Base-by-base conservation (phyloP, 352 stramenopile genomes). In the Albugo laibachii region DNA sequence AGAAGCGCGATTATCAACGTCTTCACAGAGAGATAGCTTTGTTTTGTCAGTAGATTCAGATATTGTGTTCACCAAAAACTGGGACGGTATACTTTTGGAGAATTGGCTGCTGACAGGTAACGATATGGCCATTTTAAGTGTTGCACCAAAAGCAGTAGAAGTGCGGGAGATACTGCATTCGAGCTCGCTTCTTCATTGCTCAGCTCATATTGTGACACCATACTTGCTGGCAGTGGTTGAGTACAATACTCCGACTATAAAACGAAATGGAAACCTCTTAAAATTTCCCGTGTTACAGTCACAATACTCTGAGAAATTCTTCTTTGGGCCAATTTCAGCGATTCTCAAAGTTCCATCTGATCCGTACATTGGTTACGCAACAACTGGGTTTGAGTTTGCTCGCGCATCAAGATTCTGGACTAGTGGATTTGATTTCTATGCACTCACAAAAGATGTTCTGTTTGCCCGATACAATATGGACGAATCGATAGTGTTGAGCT, bases 371-470 rank as follows among this genome's bases (percentile, higher is more conserved):
- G 38, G 45, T 15, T 52, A 45, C 42, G 38, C 38, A 10, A 48
- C 67, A n/a, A 44, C 72, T 20, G 79, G 76, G 14, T 50, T 73
- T 52, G 77, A 88, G 36, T 92, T 85, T 52, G 63, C 67, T 42
- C 74, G 79, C 14, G 79, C 79, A 1, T 66, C 74, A 20, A 74
- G 79, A 20, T 92, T 88, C 53, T 92, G 79, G 79, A 92, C 79
- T 21, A 58, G 62, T 14, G 79, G 76, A 21, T 89, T 82, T 58
- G 79, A 92, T 37, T 89, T 92, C 40, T 92, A 92, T 55, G 57
- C 79, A 15, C 79, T 74, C 6, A 65, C 66, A 15, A 43, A 67
- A 14, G 66, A 80, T 58, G 50, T 73, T n/a, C 42, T 86, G 2
- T 84, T 75, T 48, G 58, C 64, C 14, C 70, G 61, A 53, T 63